Evolutionary conservation across 371 early-diverging fungal species (phyloP).

Genomic region (Mortierella sp.): DNA sequence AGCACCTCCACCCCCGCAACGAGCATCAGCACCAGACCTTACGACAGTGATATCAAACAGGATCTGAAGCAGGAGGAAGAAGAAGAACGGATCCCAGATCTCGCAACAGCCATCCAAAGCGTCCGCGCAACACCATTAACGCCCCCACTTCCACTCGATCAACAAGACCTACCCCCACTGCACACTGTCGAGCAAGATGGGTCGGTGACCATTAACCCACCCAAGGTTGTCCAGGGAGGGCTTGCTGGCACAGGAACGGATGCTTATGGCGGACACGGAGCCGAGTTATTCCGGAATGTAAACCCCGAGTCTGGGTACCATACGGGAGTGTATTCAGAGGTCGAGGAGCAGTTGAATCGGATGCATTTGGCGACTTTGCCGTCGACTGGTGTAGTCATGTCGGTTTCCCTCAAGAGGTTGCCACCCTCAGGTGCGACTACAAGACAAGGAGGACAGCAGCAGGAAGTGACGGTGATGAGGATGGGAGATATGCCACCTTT

Average conservation of each 20-base stretch:
- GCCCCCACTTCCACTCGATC: conserved; percentile 39
- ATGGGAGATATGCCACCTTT: conserved; percentile 1
- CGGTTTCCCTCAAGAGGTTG: conserved; percentile 30
- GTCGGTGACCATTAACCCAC: conserved; percentile 22
- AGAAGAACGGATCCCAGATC: background rate
- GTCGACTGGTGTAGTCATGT: conserved; percentile 24
- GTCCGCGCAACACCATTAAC: conserved; percentile 22
- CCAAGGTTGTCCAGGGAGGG: conserved; percentile 16
- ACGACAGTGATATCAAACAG: background rate
- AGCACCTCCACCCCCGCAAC: background rate
- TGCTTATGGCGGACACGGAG: background rate
- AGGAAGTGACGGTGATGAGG: background rate
- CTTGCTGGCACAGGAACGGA: conserved; percentile 11
- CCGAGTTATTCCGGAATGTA: conserved; percentile 18
- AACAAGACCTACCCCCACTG: conserved; percentile 38
- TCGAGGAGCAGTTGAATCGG: conserved; percentile 27
- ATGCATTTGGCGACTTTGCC: conserved; percentile 29
- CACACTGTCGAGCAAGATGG: conserved; percentile 15
- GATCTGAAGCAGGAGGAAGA: background rate
- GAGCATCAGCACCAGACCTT: background rate
- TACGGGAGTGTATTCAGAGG: conserved; percentile 27
- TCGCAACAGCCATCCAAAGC: conserved; percentile 24
- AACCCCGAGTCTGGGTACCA: conserved; percentile 54
- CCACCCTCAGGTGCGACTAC: background rate
- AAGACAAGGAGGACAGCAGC: background rate